Conservation (phyloP, 139 green algal genomes). For the Dunaliella sp. region DNA sequence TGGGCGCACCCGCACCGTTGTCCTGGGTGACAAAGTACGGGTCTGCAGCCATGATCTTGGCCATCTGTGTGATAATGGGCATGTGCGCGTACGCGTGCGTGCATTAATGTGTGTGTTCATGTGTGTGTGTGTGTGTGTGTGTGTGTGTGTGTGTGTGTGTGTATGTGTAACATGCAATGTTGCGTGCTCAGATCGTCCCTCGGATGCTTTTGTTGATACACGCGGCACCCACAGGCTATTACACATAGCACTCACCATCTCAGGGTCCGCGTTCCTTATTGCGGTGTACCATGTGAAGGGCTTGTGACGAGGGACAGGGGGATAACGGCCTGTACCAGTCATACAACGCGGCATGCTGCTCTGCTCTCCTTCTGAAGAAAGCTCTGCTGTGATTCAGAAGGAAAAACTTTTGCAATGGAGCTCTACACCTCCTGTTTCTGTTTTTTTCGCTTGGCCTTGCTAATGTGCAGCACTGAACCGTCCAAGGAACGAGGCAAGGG, state of each 20-base stretch:
- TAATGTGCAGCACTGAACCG: too few relatives aligned
- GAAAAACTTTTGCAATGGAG: too few relatives aligned
- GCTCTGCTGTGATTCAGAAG: too few relatives aligned
- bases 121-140: neutral
- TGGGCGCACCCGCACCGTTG: slow-evolving; percentile 84
- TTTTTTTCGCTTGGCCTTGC: too few relatives aligned
- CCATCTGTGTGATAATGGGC: slow-evolving; percentile 47
- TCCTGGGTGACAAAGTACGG: slow-evolving; percentile 92
- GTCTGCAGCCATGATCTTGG: slow-evolving; percentile 77
- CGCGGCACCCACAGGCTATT: neutral
- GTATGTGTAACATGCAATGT: neutral
- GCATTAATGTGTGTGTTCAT: neutral
- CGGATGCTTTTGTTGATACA: neutral
- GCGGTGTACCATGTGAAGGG: slow-evolving; percentile 84
- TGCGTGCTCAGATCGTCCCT: neutral
- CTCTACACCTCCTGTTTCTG: too few relatives aligned
- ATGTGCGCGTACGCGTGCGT: neutral
- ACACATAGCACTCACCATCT: slow-evolving; percentile 36
- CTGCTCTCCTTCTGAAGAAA: too few relatives aligned
- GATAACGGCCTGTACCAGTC: slow-evolving; percentile 56
- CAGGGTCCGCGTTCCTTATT: slow-evolving; percentile 77
- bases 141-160: neutral
- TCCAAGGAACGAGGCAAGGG: too few relatives aligned
- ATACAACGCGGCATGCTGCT: slow-evolving; percentile 62
- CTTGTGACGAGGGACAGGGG: slow-evolving; percentile 65